Conservation (phyloP, 2,329 filamentous ascomycete species). For the Penicillium capsulatum region DNA sequence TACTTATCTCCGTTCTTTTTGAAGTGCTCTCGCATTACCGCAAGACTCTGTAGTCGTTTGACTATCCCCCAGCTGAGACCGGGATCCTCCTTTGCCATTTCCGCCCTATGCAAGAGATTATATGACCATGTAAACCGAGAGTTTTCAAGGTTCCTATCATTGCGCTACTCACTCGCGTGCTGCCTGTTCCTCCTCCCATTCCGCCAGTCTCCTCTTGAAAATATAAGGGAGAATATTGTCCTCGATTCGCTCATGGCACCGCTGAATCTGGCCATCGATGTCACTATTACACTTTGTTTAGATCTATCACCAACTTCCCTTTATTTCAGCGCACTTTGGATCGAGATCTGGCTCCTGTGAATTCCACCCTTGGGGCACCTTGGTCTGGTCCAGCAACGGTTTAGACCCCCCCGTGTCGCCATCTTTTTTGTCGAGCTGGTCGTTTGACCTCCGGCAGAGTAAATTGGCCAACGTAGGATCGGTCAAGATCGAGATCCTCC, state of each 20-base stretch:
- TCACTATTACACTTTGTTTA: not conserved
- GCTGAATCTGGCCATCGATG: not conserved
- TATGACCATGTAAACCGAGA: not conserved
- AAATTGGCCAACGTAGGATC: not conserved
- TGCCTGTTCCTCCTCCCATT: not conserved
- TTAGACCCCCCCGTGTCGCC: not conserved
- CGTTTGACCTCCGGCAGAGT: not conserved
- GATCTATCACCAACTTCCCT: not conserved
- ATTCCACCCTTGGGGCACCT: not conserved
- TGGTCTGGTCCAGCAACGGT: not conserved
- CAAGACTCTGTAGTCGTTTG: not conserved
- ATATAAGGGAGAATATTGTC: not conserved
- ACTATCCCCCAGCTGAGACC: not conserved
- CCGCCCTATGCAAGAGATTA: not conserved
- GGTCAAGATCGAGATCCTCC: not conserved
- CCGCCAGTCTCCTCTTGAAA: not conserved
- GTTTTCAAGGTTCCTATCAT: not conserved
- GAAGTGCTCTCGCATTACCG: not conserved
- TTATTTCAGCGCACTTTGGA: not conserved
- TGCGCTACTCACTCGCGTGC: not conserved
- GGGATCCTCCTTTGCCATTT: not conserved
- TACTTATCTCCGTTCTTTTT: not conserved
- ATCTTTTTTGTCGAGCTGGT: not conserved
- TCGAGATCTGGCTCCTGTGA: not conserved
- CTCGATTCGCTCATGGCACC: not conserved